Base-by-base conservation (phyloP, 495 filamentous ascomycete genomes). In the Aspergillus steynii region DNA sequence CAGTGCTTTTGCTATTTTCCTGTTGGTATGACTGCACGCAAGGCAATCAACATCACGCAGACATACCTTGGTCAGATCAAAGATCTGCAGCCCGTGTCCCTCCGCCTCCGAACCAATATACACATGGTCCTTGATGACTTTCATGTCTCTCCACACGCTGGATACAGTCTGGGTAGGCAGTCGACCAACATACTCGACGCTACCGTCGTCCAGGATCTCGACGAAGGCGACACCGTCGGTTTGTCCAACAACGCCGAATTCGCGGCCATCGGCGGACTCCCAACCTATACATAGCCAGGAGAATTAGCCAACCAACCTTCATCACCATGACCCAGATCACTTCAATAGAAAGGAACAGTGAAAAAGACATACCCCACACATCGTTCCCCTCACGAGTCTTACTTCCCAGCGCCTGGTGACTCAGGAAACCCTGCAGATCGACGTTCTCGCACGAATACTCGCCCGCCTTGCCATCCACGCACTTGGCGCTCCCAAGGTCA, bases 361-460 rank as follows among this genome's bases (percentile, higher is more conserved):
- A 10, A 2, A 37, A 12, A 1, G 26, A 53, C 63, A 47, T 46
- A 66, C 60, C 64, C 64, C 64, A 66, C 10, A 66, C 15, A 58
- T 66, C 64, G 42, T 66, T 66, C 1, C 64, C 64, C 53, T 66
- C 64, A 45, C 64, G 64, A 31, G 60, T 66, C 25, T 6, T 32
- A 26, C 60, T 66, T 8, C 61, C 64, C 64, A 66, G 14, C 25
- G 53, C 60, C 60, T 66, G 64, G 42, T 66, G 64, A 46, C 64
- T 66, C 34, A 66, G 37, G 50, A 66, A 66, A 26, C 46, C 42
- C 15, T 52, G n/a, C 14, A 66, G 53, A 29, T 66, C 57, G 20
- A 63, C 60, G n/a, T 63, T 66, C 9, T 60, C 50, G 45, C 64
- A 66, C 10, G 60, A 57, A 45, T 66, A 66, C 57, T 66, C 64